phyloP scores from a whole-genome alignment of 176 grass and related monocot species.

The Oryza australiensis region DNA sequence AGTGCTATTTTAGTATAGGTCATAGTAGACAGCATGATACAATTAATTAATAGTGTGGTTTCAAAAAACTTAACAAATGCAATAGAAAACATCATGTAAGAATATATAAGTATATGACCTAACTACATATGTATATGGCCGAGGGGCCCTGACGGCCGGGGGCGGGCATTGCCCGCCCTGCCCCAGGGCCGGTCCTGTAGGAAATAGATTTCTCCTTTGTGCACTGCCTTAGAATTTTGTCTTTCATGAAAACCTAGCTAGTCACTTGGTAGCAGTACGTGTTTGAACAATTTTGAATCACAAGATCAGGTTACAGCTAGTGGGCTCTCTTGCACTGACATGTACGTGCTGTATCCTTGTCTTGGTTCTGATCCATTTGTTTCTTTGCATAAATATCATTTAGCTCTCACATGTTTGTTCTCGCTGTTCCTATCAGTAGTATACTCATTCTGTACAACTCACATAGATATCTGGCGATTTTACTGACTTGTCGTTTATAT shows the following conservation, averaged over 20 bases:
- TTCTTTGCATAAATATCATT: background rate
- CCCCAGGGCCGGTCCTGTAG: no score
- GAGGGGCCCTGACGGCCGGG: no score
- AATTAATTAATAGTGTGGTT: no score
- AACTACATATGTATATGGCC: no score
- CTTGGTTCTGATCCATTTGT: background rate
- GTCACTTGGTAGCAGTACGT: background rate
- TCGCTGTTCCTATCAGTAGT: background rate
- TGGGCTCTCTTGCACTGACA: constrained; percentile 12
- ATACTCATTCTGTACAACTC: background rate
- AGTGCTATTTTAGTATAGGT: no score
- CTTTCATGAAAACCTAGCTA: background rate
- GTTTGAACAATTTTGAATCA: background rate
- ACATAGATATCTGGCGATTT: background rate
- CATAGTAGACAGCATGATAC: no score
- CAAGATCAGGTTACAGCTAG: constrained; percentile 15
- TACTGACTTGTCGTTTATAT: background rate
- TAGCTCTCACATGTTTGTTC: constrained; percentile 4
- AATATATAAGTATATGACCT: no score
- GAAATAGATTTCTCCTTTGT: background rate
- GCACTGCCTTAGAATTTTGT: background rate
- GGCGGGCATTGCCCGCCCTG: no score
- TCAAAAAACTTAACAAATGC: no score
- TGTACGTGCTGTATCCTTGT: background rate
- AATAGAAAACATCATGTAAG: no score